Percentiles rank a stretch among this genome's conserved stretches.
These are phyloP conservation scores for Tolypocladium album DNA, from an alignment of 2,329 filamentous ascomycete genomes.

Conservation along the genomic window DNA sequence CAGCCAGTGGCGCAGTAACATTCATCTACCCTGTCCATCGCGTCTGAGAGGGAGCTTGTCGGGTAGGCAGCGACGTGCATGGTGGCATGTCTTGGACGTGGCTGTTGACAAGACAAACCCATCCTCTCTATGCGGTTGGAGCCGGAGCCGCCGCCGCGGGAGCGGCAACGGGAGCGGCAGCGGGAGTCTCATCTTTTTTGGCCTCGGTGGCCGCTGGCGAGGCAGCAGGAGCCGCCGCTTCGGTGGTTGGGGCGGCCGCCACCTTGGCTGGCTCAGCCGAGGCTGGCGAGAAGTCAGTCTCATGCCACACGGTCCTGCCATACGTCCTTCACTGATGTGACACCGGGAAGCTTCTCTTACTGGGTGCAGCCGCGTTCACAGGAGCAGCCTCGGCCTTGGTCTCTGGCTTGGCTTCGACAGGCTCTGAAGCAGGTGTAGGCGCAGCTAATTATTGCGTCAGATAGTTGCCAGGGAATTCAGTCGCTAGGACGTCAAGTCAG, in stretches of 20 bases:
- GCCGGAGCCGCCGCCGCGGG: conserved; percentile 12
- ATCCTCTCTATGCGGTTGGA: conserved; percentile 9
- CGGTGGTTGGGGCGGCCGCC: conserved; percentile 15
- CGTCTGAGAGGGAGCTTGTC: neutral
- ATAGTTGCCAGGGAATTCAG: neutral
- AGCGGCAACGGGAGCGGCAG: conserved; percentile 8
- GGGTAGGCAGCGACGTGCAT: neutral
- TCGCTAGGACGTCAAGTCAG: neutral
- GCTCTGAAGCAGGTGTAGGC: conserved; percentile 13
- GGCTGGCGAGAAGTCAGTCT: conserved; percentile 6
- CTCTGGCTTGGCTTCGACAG: conserved; percentile 16
- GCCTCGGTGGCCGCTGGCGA: conserved; percentile 16
- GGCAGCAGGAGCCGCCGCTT: conserved; percentile 11
- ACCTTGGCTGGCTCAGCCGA: conserved; percentile 14
- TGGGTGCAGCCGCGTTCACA: conserved; percentile 12
- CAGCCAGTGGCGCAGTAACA: neutral
- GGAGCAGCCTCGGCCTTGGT: conserved; percentile 12
- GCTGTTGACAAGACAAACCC: neutral
- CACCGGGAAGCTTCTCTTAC: conserved; percentile 6
- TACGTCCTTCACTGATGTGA: neutral
- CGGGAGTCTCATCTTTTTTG: conserved; percentile 13
- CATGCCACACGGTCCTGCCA: neutral
- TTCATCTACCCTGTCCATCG: neutral
- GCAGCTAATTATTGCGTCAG: conserved; percentile 9
- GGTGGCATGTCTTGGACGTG: neutral